These are phyloP conservation scores for Theobroma grandiflorum DNA, from an alignment of 441 rosid genomes.

Conservation along the genomic window DNA sequence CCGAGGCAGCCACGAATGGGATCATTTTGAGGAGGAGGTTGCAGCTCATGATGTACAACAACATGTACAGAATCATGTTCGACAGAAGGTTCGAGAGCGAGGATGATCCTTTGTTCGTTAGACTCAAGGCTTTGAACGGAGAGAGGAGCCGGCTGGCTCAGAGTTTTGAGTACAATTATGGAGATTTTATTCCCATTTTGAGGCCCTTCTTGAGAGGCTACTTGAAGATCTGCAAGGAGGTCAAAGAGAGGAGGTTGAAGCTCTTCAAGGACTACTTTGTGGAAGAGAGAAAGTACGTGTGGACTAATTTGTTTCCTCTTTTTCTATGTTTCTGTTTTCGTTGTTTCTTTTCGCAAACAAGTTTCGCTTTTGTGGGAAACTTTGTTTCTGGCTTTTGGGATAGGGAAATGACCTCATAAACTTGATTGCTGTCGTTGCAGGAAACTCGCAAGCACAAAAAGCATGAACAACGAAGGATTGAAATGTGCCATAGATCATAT, in stretches of 20 bases:
- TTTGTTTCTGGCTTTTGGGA: too few relatives aligned
- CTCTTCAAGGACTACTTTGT: constrained; percentile 93
- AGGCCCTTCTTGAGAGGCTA: constrained; percentile 92
- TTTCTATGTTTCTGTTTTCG: not conserved
- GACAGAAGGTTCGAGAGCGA: constrained; percentile 83
- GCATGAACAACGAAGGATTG: constrained; percentile 63
- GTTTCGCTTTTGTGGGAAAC: not conserved
- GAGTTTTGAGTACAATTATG: constrained; percentile 95
- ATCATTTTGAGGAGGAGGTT: constrained; percentile 71
- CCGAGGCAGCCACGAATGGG: constrained; percentile 70
- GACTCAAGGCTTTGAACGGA: constrained; percentile 86
- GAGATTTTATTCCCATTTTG: constrained; percentile 90
- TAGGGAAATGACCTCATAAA: too few relatives aligned
- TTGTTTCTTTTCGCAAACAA: too few relatives aligned
- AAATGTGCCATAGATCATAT: constrained; percentile 96
- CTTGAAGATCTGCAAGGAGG: constrained; percentile 84
- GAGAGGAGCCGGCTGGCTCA: constrained; percentile 91
- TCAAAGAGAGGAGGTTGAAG: constrained; percentile 76
- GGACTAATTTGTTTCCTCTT: not conserved
- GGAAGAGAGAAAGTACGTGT: constrained; percentile 84
- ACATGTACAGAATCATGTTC: constrained; percentile 93
- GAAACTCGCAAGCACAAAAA: constrained; percentile 73
- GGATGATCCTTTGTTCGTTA: constrained; percentile 73
- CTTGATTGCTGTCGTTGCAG: constrained; percentile 38
- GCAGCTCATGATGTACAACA: constrained; percentile 96